Evolutionary conservation across 495 filamentous ascomycete species (phyloP), one percentile per base, ranked within the genome.

Genomic region (Parathielavia hyrcaniae): DNA sequence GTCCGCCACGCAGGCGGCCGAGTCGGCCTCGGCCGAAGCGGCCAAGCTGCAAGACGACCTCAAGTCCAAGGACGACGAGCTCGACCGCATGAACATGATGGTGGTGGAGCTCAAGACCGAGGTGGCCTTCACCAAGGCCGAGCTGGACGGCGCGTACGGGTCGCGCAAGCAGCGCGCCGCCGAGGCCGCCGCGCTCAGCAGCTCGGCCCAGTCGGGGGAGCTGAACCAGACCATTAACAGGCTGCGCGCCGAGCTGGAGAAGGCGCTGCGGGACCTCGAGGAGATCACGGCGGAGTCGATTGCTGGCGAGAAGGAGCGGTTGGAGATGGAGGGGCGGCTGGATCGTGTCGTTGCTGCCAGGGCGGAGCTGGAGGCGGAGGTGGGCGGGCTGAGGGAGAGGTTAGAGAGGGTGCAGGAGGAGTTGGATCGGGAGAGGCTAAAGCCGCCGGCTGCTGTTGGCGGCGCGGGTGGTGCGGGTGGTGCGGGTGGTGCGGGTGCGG

Each of bases 131-230:
- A 88, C 88, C 55, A 89, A 88, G 69, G 93, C 93, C 6, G 93
- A 98, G 75, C 86, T 97, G 36, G 93, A 98, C 66, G 89, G 89
- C 53, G 92, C 93, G 19, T 95, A 96, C 67, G 93, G 90, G 30
- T 82, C 82, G 11, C 77, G 88, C 54, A 81, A 85, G 40, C 77
- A 93, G 69, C 83, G 90, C 22, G 90, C 89, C 6, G 87, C 87
- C 0, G 86, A 90, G 66, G 84, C 81, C 16, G 85, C 88, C 1
- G 77, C 82, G 39, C 80, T 89, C 5, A 80, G 80, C 38, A 79
- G 89, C 48, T 79, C 80, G 56, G 78, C 79, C 26, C 85, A 91
- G 67, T 74, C 89, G 22, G 79, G 81, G 58, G 81, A 80, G 51
- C 75, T 91, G 53, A 84, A 82, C 54, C 68, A 70, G 41, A 79